Base-by-base conservation (phyloP, 345 rosid species). In the Hypericum perforatum region DNA sequence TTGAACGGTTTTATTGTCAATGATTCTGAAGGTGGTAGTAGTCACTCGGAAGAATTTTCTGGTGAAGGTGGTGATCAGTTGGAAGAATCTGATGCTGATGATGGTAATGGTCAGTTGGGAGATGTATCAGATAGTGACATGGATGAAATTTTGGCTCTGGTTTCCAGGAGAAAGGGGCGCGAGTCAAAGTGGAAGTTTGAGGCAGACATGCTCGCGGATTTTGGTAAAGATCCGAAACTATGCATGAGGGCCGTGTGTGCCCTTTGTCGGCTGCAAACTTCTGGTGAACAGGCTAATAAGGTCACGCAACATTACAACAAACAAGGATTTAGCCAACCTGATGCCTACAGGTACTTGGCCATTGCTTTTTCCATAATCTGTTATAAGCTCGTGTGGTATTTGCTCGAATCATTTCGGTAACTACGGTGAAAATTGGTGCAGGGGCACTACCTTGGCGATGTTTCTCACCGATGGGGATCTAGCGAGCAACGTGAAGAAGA, bases 211-310 rank as follows among this genome's bases (percentile, higher is more conserved):
- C 82, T 78, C 7, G 72, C 95, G 9, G 82, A 67, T 56, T 83
- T 89, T 12, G 86, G 78, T 16, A 86, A 86, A 70, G 81, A 78
- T 49, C 67, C 53, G 1, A 76, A 78, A 63, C 76, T 81, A 11
- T 89, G 97, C 69, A 81, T 86, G 90, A 84, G 63, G 63, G 95
- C 94, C 42, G 95, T 83, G 16, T 83, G 94, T 56, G 95, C 82
- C 47, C 70, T 86, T 9, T 83, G 76, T 55, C 56, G 84, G 45
- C 77, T 75, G 56, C 95, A 83, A 65, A 84, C 88, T 41, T 56
- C 59, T 6, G 95, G 68, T 37, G 90, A 89, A 62, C 67, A 70
- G 58, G n/a, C 10, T 38, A 16, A 40, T 1, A 76, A 73, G 63
- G 76, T 58, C 64, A 58, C 83, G 11, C 39, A 70, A 8, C 12